Conservation (phyloP, 352 stramenopile genomes). For the Globisporangium paroecandrum region DNA sequence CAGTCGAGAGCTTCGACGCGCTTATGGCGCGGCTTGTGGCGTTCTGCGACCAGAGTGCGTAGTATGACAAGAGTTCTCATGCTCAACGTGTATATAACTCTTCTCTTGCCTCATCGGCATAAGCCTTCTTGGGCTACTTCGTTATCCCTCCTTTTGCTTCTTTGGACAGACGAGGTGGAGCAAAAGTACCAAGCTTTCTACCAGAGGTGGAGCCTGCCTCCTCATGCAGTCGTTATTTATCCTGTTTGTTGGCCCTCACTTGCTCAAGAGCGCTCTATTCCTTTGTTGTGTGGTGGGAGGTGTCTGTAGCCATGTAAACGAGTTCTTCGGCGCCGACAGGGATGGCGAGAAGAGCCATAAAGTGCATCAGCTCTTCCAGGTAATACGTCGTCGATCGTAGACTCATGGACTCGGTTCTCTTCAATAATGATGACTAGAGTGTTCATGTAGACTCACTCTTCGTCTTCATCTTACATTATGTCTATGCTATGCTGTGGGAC, state of each 20-base stretch:
- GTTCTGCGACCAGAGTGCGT: conserved; percentile 34
- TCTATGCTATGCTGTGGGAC: no score
- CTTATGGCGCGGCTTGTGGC: conserved; percentile 36
- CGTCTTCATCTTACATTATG: no score
- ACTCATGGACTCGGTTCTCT: no score
- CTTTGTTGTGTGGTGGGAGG: neutral
- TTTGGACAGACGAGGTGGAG: conserved; percentile 15
- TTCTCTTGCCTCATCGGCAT: no score
- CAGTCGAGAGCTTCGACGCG: conserved; percentile 39
- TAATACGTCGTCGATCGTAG: conserved; percentile 6
- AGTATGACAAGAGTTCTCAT: neutral
- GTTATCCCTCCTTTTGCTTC: neutral
- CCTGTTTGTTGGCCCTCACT: neutral
- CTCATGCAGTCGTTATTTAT: neutral
- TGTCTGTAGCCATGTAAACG: conserved; percentile 26
- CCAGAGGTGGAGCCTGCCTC: neutral
- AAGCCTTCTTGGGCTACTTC: neutral
- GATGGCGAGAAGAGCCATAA: conserved; percentile 35
- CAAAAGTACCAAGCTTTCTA: conserved; percentile 15
- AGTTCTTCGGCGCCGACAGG: conserved; percentile 29
- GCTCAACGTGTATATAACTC: neutral
- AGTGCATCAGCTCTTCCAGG: conserved; percentile 43
- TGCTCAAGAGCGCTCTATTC: neutral
- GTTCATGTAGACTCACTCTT: no score
- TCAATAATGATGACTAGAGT: no score